Evolutionary conservation across 2,329 filamentous ascomycete genomes (phyloP), one percentile per base, ranked within the genome.

Genomic region (Pezicula carpinea): DNA sequence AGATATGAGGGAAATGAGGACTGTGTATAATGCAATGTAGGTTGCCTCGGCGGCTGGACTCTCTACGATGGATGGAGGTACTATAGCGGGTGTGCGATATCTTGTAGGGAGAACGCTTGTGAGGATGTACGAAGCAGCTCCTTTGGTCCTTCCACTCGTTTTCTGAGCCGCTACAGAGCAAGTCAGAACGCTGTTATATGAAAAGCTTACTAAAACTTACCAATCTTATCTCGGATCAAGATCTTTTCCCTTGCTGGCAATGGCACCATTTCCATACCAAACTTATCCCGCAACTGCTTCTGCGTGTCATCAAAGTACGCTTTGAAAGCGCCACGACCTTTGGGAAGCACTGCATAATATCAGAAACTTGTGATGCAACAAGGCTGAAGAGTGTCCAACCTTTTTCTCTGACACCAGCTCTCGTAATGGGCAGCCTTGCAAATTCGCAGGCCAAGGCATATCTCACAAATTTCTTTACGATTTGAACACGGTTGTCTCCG

Each of bases 231-330:
- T 49, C 82, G 82, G 29, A 96, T 68, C 0, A 89, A 89, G 41
- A 87, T 77, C 66, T 90, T 95, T 60, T 96, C 92, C 59, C 79
- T 80, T 1, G 78, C 73, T 0, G 93, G 90, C 42, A 97, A 73
- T 67, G 96, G 91, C 4, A 81, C 75, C 75, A 99, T 79, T 64
- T 91, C 79, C 90, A 97, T 96, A n/a, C 93, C 93, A 67, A 96
- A 97, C 1, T 83, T 76, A 2, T 70, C 69, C 40, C 76, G 73
- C 32, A 99, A 71, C 55, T 87, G 79, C 29, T 72, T 67, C 64
- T 99, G 92, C 35, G 92, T 89, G 34, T 78, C 72, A 0, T 79
- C 78, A 60, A 96, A 96, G 3, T 96, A 81, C 11, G 69, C 65
- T 62, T 82, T 90, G 65, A 96, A 97, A 31, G 82, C 86, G 87